Percentiles rank a stretch among this genome's conserved stretches.
These are phyloP conservation scores for Furcasterigmium furcatum DNA, from an alignment of 2,329 filamentous ascomycete genomes.

Conservation along the genomic window DNA sequence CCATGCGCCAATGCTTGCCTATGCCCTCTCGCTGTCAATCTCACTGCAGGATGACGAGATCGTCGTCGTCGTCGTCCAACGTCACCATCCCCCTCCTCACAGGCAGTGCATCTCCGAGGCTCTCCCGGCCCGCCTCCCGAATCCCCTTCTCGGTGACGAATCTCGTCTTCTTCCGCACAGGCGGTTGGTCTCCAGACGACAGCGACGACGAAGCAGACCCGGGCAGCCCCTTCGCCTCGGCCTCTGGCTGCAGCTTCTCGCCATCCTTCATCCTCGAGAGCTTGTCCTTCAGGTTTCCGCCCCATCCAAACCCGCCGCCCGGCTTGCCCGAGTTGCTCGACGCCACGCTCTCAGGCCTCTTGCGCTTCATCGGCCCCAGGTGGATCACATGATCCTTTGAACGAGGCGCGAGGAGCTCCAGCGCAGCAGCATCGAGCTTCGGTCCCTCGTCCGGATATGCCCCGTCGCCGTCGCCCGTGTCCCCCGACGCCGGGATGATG, in stretches of 20 bases:
- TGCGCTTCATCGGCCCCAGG: constrained; percentile 59
- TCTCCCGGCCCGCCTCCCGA: constrained; percentile 72
- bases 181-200: constrained; percentile 28
- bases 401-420: constrained; percentile 36
- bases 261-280: constrained; percentile 60
- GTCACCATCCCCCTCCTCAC: constrained; percentile 24
- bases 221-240: constrained; percentile 1
- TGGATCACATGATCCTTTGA: constrained; percentile 43
- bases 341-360: constrained; percentile 45
- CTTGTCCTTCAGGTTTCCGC: constrained; percentile 50
- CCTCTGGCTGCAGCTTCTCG: constrained; percentile 37
- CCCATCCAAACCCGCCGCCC: constrained; percentile 50
- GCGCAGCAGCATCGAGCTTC: constrained; percentile 38
- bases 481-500: constrained; percentile 6
- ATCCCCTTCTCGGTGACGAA: constrained; percentile 78
- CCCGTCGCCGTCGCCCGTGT: constrained; percentile 7
- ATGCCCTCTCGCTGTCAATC: neutral
- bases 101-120: constrained; percentile 53
- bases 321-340: constrained; percentile 16
- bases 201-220: constrained; percentile 2
- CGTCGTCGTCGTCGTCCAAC: constrained; percentile 39
- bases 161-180: constrained; percentile 70
- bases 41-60: constrained; percentile 40
- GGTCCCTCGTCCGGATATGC: constrained; percentile 18
- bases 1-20: too few species aligned